Evolutionary conservation across 108 stramenopile genomes (phyloP).

Genomic region (Cyclotella sp.): DNA sequence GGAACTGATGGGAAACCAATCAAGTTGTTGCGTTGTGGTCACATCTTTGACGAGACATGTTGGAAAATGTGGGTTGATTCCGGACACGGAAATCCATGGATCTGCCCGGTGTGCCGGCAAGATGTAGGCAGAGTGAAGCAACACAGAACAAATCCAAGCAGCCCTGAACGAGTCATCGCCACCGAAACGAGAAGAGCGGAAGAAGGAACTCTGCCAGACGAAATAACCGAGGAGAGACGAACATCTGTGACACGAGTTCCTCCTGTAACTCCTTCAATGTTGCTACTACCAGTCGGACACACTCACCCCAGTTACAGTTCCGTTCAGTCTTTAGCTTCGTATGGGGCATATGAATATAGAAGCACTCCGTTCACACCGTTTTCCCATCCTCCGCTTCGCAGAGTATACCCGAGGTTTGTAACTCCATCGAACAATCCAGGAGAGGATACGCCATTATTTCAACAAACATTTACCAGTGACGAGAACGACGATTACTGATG

Average conservation of each 20-base stretch:
- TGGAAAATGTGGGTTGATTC: conserved; percentile 84
- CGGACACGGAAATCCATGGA: conserved; percentile 79
- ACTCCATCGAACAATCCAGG: not conserved
- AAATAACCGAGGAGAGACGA: conserved; percentile 1
- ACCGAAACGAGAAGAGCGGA: conserved; percentile 5
- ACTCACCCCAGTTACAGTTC: conserved; percentile 22
- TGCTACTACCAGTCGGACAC: conserved; percentile 22
- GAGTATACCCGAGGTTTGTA: not conserved
- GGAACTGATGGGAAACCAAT: conserved; percentile 77
- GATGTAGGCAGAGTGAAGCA: conserved; percentile 61
- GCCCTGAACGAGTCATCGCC: not conserved
- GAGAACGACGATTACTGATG: conserved; percentile 13
- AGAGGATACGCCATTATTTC: conserved; percentile 16
- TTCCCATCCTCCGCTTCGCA: conserved; percentile 12
- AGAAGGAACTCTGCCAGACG: not conserved
- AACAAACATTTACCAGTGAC: conserved; percentile 2
- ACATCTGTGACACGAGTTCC: conserved; percentile 19
- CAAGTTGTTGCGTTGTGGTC: conserved; percentile 87
- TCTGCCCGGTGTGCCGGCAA: conserved; percentile 87
- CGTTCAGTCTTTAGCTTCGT: conserved; percentile 8
- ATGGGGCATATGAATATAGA: not conserved
- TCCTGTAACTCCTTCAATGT: conserved; percentile 21
- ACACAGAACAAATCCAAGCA: not conserved
- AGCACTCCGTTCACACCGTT: conserved; percentile 11
- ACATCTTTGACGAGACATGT: conserved; percentile 88